A percentile compares a stretch with the other conserved stretches of the same genome.
Evolutionary conservation across 495 filamentous ascomycete species (phyloP).

Genomic region (Penicillium samsonianum): DNA sequence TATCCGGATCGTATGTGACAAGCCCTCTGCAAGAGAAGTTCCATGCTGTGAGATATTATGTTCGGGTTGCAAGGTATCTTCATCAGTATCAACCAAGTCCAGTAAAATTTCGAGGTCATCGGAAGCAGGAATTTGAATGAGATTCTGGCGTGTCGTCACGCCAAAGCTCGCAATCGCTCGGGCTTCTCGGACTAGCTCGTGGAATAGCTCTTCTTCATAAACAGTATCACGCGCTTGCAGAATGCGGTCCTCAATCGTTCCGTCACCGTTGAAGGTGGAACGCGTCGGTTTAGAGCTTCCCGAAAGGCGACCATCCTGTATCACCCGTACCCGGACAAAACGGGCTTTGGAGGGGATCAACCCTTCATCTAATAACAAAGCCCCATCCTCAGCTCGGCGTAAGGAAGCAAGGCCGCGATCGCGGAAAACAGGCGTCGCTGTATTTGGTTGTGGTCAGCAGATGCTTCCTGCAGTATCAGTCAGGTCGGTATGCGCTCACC

Average conservation of each 20-base stretch:
- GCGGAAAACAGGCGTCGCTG: conserved; percentile 72
- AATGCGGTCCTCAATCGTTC: conserved; percentile 64
- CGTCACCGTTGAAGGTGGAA: conserved; percentile 30
- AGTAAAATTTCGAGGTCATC: conserved; percentile 58
- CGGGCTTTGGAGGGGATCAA: conserved; percentile 56
- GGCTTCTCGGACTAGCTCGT: conserved; percentile 83
- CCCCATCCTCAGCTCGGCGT: conserved; percentile 71
- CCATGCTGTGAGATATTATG: conserved; percentile 21
- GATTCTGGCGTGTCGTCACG: conserved; percentile 61
- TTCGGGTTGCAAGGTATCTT: conserved; percentile 23
- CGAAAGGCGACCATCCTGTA: conserved; percentile 41
- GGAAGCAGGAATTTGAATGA: conserved; percentile 57
- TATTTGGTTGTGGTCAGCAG: conserved; percentile 6
- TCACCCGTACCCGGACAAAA: conserved; percentile 63
- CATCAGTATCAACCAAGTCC: conserved; percentile 63
- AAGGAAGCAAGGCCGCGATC: conserved; percentile 77
- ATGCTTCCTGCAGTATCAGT: neutral
- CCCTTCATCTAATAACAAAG: conserved; percentile 71
- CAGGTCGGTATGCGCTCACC: conserved; percentile 34
- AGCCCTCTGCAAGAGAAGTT: conserved; percentile 52
- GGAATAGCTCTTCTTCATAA: conserved; percentile 91
- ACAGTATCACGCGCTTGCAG: conserved; percentile 82
- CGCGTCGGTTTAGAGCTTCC: conserved; percentile 43
- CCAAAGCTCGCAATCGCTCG: conserved; percentile 64
- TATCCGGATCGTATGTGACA: conserved; percentile 63